These are phyloP conservation scores for Calycina marina DNA, from an alignment of 2,329 filamentous ascomycete species.

Conservation along the genomic window DNA sequence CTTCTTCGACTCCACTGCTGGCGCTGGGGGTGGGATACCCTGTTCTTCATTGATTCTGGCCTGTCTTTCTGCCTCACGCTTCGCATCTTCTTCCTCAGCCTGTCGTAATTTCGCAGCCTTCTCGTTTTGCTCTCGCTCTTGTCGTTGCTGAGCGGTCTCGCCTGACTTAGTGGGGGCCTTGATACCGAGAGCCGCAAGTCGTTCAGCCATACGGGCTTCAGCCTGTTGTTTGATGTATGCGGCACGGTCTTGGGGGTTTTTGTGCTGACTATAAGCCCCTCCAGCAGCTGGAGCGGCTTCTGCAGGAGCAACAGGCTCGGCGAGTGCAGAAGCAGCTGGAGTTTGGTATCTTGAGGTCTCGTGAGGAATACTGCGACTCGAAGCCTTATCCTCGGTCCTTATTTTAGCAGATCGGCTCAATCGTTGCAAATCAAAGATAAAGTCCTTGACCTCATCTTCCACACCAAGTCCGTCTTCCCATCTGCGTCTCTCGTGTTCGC, in stretches of 20 bases:
- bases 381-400: conserved; percentile 38
- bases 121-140: conserved; percentile 78
- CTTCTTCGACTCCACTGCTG: conserved; percentile 37
- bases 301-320: conserved; percentile 31
- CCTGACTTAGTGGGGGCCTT: conserved; percentile 66
- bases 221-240: conserved; percentile 96
- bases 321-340: conserved; percentile 22
- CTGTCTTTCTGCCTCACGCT: conserved; percentile 76
- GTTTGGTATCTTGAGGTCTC: conserved; percentile 26
- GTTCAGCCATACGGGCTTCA: conserved; percentile 91
- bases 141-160: conserved; percentile 69
- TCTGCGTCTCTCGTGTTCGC: conserved; percentile 78
- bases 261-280: conserved; percentile 67
- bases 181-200: conserved; percentile 83
- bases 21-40: conserved; percentile 17
- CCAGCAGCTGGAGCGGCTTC: conserved; percentile 31
- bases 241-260: conserved; percentile 83
- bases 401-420: conserved; percentile 65
- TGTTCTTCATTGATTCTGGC: conserved; percentile 23
- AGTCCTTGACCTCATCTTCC: conserved; percentile 92
- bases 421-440: conserved; percentile 91
- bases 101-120: conserved; percentile 74
- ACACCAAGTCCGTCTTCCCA: conserved; percentile 96
- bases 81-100: conserved; percentile 87
- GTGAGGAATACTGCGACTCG: conserved; percentile 19